Evolutionary conservation across 2,329 filamentous ascomycete species (phyloP).

Genomic region (Beauveria scarabaeidicola): DNA sequence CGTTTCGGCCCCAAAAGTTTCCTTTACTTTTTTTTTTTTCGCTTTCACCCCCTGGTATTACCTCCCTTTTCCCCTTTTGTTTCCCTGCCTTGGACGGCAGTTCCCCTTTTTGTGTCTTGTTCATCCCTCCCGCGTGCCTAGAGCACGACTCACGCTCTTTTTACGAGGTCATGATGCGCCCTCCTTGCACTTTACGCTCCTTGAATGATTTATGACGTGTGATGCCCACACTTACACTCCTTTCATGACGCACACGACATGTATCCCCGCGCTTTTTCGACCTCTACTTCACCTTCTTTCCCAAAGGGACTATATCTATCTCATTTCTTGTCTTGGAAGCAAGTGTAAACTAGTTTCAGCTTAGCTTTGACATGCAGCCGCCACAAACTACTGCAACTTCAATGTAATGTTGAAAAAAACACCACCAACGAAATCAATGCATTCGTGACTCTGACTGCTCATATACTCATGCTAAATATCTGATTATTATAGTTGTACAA

Average conservation of each 20-base stretch:
- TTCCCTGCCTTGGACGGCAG: neutral
- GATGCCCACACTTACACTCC: neutral
- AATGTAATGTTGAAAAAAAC: neutral
- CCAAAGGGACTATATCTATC: neutral
- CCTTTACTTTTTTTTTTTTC: neutral
- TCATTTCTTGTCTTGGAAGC: neutral
- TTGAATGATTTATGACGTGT: slow-evolving; percentile 6
- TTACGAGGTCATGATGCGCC: slow-evolving; percentile 1
- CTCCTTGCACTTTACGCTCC: neutral
- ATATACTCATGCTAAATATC: neutral
- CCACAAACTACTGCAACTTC: neutral
- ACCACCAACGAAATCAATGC: neutral
- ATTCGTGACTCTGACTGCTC: neutral
- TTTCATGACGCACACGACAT: slow-evolving; percentile 3
- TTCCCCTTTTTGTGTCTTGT: neutral
- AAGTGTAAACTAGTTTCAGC: slow-evolving; percentile 2
- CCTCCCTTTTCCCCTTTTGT: neutral
- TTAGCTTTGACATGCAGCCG: neutral
- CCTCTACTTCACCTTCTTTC: neutral
- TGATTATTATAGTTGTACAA: neutral
- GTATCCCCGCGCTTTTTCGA: neutral
- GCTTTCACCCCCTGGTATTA: neutral
- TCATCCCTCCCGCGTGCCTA: neutral
- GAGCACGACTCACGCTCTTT: neutral
- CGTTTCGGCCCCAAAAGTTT: neutral